These are phyloP conservation scores for Arabidopsis suecica DNA, from an alignment of 345 rosid species.

Conservation along the genomic window DNA sequence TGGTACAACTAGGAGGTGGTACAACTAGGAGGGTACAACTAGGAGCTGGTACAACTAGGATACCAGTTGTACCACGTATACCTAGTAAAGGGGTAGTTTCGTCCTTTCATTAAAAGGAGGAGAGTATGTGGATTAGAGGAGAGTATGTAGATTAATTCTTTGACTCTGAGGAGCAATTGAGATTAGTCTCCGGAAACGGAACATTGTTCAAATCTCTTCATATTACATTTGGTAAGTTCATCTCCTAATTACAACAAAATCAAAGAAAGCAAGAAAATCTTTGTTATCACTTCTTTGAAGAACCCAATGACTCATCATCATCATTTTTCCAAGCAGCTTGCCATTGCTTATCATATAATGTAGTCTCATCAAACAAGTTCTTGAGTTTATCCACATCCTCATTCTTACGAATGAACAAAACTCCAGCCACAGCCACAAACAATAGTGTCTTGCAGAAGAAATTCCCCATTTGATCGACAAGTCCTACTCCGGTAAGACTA, in stretches of 20 bases:
- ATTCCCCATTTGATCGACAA: slow-evolving; percentile 90
- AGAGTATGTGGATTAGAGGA: too few species aligned
- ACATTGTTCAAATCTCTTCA: neutral
- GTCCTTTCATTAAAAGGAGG: too few species aligned
- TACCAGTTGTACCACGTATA: too few species aligned
- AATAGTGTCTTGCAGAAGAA: slow-evolving; percentile 85
- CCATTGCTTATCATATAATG: slow-evolving; percentile 96
- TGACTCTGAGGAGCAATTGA: too few species aligned
- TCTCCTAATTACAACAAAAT: slow-evolving; percentile 27
- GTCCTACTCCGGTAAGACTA: slow-evolving; percentile 82
- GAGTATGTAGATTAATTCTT: too few species aligned
- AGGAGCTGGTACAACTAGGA: too few species aligned
- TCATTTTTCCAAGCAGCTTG: slow-evolving; percentile 86
- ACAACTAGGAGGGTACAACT: too few species aligned
- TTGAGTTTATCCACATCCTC: slow-evolving; percentile 79
- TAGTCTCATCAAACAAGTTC: slow-evolving; percentile 78
- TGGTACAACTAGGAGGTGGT: too few species aligned
- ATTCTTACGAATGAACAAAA: slow-evolving; percentile 78
- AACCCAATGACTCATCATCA: slow-evolving; percentile 43
- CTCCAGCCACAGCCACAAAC: slow-evolving; percentile 80
- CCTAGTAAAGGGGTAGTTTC: too few species aligned
- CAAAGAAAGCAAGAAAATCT: neutral
- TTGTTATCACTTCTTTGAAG: slow-evolving; percentile 31
- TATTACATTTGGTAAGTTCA: neutral
- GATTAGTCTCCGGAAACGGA: too few species aligned